Evolutionary conservation across 306 rosid genomes (phyloP), one percentile per base, ranked within the genome.

Genomic region (Chamaecrista fasciculata): DNA sequence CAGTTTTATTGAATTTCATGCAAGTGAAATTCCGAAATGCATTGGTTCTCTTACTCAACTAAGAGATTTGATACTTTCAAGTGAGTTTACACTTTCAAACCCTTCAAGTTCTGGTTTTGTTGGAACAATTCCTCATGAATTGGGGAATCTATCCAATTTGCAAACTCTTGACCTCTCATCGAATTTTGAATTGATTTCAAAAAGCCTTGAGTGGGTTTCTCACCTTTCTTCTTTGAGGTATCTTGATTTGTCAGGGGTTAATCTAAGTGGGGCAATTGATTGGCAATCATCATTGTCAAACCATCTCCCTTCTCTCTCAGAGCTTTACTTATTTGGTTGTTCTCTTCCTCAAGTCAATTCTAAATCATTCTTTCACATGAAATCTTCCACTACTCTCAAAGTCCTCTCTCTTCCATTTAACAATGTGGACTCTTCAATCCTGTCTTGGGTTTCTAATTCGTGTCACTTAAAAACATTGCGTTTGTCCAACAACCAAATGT

Each of bases 131-230:
- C 69, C 83, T 25, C 1, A 42, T 66, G 43, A 47, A 33, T 2
- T 78, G 0, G 26, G 59, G 1, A 78, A 73, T 42, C 78, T 67
- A 26, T 60, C 79, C 33, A 78, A 46, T 12, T 63, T 67, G 24
- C 50, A 34, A 43, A 18, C 33, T 55, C 72, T 69, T 20, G 28
- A 52, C 9, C 65, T 14, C 0, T 0, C 0, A 4, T 0, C 20
- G 43, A 0, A 0, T 26, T 0, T 0, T 24, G 3, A 19, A 11
- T 26, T 69, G 33, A 42, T 7, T 6, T 6, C 43, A 36, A 21
- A 50, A 15, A 44, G 61, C 5, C 62, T 73, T 69, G 43, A 64
- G 19, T 81, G 85, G 80, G 34, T 74, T 51, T 50, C 75, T 46
- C 78, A 23, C 36, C 75, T 78, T 12, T 67, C 69, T 58, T n/a